phyloP scores from a whole-genome alignment of 805 yeast species.

The Brettanomyces sp. region DNA sequence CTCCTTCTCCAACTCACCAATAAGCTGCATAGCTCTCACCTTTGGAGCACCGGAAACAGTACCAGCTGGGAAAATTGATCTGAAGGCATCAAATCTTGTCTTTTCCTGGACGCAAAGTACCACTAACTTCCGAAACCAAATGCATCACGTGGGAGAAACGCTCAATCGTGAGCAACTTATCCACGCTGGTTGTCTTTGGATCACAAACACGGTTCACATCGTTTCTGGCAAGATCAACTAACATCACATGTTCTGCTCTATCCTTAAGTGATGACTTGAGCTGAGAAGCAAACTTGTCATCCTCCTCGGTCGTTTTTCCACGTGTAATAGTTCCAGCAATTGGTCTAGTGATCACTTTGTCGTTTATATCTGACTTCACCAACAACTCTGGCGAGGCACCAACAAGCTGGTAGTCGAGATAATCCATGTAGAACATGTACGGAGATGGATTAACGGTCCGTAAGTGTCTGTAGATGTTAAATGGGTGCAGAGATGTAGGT shows the following conservation, averaged over 20 bases:
- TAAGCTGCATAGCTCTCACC: slow-evolving; percentile 91
- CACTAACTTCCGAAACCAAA: slow-evolving; percentile 89
- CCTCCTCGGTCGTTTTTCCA: slow-evolving; percentile 88
- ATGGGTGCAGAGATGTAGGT: slow-evolving; percentile 92
- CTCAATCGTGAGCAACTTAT: slow-evolving; percentile 80
- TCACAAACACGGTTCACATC: slow-evolving; percentile 93
- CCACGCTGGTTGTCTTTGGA: slow-evolving; percentile 78
- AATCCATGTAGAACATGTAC: slow-evolving; percentile 88
- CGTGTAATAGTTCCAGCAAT: slow-evolving; percentile 95
- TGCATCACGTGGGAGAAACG: slow-evolving; percentile 97
- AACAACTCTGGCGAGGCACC: slow-evolving; percentile 97
- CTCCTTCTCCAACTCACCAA: slow-evolving; percentile 81
- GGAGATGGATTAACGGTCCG: slow-evolving; percentile 98
- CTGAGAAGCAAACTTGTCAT: slow-evolving; percentile 68
- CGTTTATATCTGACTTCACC: slow-evolving; percentile 67
- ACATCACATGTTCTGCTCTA: slow-evolving; percentile 97
- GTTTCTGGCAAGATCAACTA: slow-evolving; percentile 94
- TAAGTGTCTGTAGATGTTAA: slow-evolving; percentile 88
- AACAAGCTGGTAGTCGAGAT: slow-evolving; percentile 83
- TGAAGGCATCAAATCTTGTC: slow-evolving; percentile 93
- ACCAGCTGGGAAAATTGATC: slow-evolving; percentile 98
- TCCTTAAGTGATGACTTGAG: slow-evolving; percentile 76
- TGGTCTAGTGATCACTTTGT: slow-evolving; percentile 86
- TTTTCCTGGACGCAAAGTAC: slow-evolving; percentile 73
- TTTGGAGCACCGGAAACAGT: slow-evolving; percentile 99